phyloP scores from a whole-genome alignment of 2,329 filamentous ascomycete genomes.

The Phialophora expanda region DNA sequence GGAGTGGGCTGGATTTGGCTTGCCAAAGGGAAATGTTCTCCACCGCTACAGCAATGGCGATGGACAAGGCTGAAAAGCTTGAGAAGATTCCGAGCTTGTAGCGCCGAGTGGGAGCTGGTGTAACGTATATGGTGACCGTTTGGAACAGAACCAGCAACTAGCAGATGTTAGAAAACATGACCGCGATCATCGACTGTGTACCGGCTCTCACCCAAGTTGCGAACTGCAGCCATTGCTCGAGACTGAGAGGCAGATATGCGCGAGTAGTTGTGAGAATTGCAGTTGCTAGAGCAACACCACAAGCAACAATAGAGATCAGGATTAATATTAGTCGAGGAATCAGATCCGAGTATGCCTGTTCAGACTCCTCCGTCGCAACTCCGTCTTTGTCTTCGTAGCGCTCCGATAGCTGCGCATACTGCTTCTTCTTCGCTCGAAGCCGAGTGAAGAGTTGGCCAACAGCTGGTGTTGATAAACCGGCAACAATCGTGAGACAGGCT shows the following conservation, averaged over 20 bases:
- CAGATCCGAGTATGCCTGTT: slow-evolving; percentile 66
- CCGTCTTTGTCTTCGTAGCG: slow-evolving; percentile 74
- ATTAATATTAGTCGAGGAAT: slow-evolving; percentile 62
- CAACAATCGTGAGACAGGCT: slow-evolving; percentile 30
- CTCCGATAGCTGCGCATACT: slow-evolving; percentile 41
- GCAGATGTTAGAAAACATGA: slow-evolving; percentile 20
- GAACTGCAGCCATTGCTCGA: slow-evolving; percentile 66
- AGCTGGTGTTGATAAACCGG: slow-evolving; percentile 29
- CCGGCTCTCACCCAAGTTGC: slow-evolving; percentile 65
- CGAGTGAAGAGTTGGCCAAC: slow-evolving; percentile 21
- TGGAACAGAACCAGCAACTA: slow-evolving; percentile 37
- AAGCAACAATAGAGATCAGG: slow-evolving; percentile 60
- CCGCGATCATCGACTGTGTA: not conserved
- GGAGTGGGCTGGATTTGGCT: slow-evolving; percentile 24
- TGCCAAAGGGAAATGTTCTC: slow-evolving; percentile 37
- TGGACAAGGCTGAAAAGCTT: slow-evolving; percentile 31
- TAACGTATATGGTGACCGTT: slow-evolving; percentile 34
- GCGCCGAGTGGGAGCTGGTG: slow-evolving; percentile 30
- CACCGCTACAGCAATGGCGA: slow-evolving; percentile 34
- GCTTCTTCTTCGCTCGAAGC: slow-evolving; percentile 25
- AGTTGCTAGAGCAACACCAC: slow-evolving; percentile 61
- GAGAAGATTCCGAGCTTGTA: slow-evolving; percentile 36
- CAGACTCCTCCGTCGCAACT: slow-evolving; percentile 66
- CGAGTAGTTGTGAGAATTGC: slow-evolving; percentile 59
- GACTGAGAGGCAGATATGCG: slow-evolving; percentile 48